A percentile compares a stretch with the other conserved stretches of the same genome.
Evolutionary conservation across 2,329 filamentous ascomycete genomes (phyloP).

Genomic region (Teratosphaeria viscida): DNA sequence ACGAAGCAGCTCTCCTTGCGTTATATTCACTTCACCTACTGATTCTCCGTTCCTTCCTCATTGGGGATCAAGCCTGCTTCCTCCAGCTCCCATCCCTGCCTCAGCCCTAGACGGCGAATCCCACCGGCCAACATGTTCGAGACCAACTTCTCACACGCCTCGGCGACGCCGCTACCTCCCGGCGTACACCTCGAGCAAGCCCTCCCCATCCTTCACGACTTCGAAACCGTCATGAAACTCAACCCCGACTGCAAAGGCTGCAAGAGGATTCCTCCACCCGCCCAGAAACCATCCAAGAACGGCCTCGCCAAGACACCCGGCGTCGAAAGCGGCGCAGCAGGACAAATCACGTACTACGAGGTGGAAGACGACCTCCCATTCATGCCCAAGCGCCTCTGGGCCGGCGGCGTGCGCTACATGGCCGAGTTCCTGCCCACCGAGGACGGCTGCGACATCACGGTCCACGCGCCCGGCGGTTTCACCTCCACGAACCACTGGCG

Average conservation of each 20-base stretch:
- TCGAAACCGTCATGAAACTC: constrained; percentile 21
- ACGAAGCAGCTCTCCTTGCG: background rate
- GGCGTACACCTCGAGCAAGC: constrained; percentile 15
- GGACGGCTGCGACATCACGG: constrained; percentile 26
- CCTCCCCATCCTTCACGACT: constrained; percentile 23
- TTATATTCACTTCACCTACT: background rate
- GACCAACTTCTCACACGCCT: constrained; percentile 21
- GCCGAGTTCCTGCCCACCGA: constrained; percentile 19
- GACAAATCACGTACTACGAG: constrained; percentile 17
- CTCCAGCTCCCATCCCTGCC: background rate
- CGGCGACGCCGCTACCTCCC: constrained; percentile 17
- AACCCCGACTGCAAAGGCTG: constrained; percentile 24
- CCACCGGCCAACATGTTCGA: constrained; percentile 21
- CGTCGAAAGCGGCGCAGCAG: background rate
- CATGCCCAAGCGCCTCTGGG: constrained; percentile 25
- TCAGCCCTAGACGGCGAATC: background rate
- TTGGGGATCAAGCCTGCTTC: background rate
- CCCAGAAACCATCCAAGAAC: constrained; percentile 6
- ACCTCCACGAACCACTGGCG: constrained; percentile 24
- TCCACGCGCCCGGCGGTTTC: constrained; percentile 25
- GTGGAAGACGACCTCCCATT: constrained; percentile 27
- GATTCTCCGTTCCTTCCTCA: background rate
- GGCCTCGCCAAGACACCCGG: constrained; percentile 1
- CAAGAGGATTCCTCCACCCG: constrained; percentile 13
- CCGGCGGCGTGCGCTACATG: constrained; percentile 22